Conservation (phyloP, 306 rosid genomes). For the Cyclanthera cordifolia region DNA sequence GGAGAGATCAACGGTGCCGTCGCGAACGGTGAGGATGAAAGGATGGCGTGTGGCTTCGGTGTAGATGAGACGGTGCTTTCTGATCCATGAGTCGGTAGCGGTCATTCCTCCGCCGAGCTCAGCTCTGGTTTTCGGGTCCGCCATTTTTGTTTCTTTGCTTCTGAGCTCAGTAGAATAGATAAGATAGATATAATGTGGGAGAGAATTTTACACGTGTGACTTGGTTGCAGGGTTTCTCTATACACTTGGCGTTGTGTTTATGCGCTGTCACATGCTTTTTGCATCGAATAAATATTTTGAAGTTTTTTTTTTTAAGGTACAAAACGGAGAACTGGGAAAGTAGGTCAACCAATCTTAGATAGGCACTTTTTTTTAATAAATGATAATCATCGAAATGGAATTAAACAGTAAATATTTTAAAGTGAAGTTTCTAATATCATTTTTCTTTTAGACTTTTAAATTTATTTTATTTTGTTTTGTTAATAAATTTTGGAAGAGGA, state of each 20-base stretch:
- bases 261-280: neutral
- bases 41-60: slow-evolving; percentile 61
- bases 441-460: too few species aligned
- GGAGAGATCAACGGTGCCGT: slow-evolving; percentile 42
- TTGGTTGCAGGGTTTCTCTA: neutral
- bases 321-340: too few species aligned
- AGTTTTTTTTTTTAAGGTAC: too few species aligned
- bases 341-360: too few species aligned
- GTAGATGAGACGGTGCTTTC: slow-evolving; percentile 49
- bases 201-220: neutral
- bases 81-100: slow-evolving; percentile 37
- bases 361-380: too few species aligned
- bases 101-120: slow-evolving; percentile 14
- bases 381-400: too few species aligned
- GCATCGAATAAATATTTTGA: neutral
- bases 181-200: neutral
- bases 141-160: neutral
- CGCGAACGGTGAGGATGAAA: slow-evolving; percentile 48
- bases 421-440: too few species aligned
- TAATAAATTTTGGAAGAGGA: too few species aligned
- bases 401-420: too few species aligned
- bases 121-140: neutral
- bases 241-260: neutral
- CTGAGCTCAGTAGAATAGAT: neutral
- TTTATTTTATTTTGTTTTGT: too few species aligned